Percentiles rank a stretch among this genome's conserved stretches.
Evolutionary conservation across 75 land plant species (phyloP).

Genomic region (Pseudotsuga menziesii): DNA sequence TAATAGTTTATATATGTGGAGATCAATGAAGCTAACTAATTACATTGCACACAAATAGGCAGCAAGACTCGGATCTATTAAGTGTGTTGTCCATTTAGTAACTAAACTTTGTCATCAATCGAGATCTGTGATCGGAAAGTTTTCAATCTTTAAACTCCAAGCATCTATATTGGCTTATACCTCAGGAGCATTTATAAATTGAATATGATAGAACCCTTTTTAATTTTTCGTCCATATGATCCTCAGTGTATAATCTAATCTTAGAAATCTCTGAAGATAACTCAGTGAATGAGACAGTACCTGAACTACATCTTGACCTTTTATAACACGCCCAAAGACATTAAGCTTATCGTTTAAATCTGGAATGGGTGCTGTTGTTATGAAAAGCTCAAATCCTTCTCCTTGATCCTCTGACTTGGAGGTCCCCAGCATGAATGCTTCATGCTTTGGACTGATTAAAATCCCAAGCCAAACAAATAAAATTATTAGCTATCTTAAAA

Average conservation of each 20-base stretch:
- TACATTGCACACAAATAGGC: too few species aligned
- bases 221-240: background rate
- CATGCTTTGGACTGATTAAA: slow-evolving; percentile 76
- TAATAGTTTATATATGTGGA: background rate
- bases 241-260: background rate
- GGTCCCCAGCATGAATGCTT: slow-evolving; percentile 96
- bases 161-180: background rate
- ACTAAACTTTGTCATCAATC: too few species aligned
- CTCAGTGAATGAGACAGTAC: slow-evolving; percentile 26
- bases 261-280: background rate
- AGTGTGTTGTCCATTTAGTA: too few species aligned
- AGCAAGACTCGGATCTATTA: too few species aligned
- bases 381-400: slow-evolving; percentile 73
- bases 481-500: background rate
- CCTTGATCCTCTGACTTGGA: slow-evolving; percentile 46
- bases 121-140: too few species aligned
- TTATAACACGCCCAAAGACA: slow-evolving; percentile 87
- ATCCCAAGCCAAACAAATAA: background rate
- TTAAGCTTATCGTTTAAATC: slow-evolving; percentile 78
- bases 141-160: too few species aligned
- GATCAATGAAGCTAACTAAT: too few species aligned
- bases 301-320: slow-evolving; percentile 94
- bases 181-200: background rate
- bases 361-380: slow-evolving; percentile 91
- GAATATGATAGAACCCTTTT: background rate